phyloP scores from a whole-genome alignment of 2,329 filamentous ascomycete species.

The Alternaria infectoria region DNA sequence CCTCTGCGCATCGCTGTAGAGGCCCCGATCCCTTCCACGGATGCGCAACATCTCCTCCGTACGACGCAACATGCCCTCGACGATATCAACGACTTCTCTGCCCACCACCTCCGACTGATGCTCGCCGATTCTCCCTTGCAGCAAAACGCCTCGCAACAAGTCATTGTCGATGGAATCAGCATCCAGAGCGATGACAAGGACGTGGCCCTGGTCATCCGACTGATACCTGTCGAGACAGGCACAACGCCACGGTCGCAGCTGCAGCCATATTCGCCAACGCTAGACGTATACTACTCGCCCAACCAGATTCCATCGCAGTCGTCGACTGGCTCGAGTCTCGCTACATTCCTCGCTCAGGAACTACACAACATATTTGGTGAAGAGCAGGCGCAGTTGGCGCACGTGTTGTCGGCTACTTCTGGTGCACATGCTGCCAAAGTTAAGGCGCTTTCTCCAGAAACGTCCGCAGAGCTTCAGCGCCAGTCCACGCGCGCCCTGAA shows the following conservation, averaged over 20 bases:
- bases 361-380: conserved; percentile 81
- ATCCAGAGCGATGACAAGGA: conserved; percentile 50
- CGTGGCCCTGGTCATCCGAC: conserved; percentile 72
- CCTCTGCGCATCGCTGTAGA: conserved; percentile 82
- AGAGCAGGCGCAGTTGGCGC: conserved; percentile 79
- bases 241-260: conserved; percentile 65
- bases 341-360: conserved; percentile 78
- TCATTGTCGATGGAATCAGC: conserved; percentile 36
- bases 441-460: conserved; percentile 58
- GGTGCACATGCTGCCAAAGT: conserved; percentile 52
- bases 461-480: conserved; percentile 61
- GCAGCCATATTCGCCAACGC: conserved; percentile 70
- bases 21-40: conserved; percentile 69
- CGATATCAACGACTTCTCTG: conserved; percentile 83
- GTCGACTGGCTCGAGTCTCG: conserved; percentile 74
- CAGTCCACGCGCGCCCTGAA: conserved; percentile 86
- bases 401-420: conserved; percentile 53
- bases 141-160: conserved; percentile 41
- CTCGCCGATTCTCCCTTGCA: conserved; percentile 52
- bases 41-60: conserved; percentile 75
- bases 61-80: conserved; percentile 87
- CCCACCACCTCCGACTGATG: conserved; percentile 79
- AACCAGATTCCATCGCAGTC: conserved; percentile 71
- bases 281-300: conserved; percentile 79
- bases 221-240: conserved; percentile 67